These are phyloP conservation scores for Eimeria falciformis DNA, from an alignment of 169 alveolate species.

Conservation along the genomic window DNA sequence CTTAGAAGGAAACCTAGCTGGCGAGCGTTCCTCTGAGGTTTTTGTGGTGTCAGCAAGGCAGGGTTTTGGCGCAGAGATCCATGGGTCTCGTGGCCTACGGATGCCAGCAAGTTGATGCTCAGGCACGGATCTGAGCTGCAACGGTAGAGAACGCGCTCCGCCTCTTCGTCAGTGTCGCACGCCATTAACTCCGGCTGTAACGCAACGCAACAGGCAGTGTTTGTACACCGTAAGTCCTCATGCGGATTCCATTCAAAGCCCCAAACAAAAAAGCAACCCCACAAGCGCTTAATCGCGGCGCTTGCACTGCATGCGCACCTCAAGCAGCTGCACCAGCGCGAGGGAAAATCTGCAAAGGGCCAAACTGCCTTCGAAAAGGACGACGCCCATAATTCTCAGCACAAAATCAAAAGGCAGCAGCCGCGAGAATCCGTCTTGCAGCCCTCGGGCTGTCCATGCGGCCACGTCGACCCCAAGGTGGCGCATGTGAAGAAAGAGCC, in stretches of 20 bases:
- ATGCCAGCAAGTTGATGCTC: conserved; percentile 41
- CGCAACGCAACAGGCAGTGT: not conserved
- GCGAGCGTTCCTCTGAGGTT: no score
- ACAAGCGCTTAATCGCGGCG: not conserved
- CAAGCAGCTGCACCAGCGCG: conserved; percentile 73
- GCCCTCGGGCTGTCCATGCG: conserved; percentile 78
- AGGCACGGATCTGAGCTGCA: conserved; percentile 69
- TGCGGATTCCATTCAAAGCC: not conserved
- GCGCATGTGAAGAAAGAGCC: conserved; percentile 71
- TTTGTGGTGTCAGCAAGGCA: no score
- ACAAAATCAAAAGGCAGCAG: conserved; percentile 76
- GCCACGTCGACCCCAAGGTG: conserved; percentile 74
- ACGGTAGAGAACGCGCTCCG: conserved; percentile 58
- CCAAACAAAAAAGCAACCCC: not conserved
- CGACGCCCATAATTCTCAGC: conserved; percentile 54
- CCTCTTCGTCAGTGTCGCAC: conserved; percentile 56
- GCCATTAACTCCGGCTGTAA: conserved; percentile 67
- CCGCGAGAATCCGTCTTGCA: conserved; percentile 77
- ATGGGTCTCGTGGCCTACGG: conserved; percentile 17
- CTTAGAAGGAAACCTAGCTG: no score
- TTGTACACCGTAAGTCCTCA: not conserved
- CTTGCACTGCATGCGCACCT: conserved; percentile 28
- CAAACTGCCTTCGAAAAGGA: conserved; percentile 73
- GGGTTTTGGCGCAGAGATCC: no score
- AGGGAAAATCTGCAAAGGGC: conserved; percentile 70